Evolutionary conservation across 352 stramenopile genomes (phyloP).

Genomic region (Globisporangium alternatum): DNA sequence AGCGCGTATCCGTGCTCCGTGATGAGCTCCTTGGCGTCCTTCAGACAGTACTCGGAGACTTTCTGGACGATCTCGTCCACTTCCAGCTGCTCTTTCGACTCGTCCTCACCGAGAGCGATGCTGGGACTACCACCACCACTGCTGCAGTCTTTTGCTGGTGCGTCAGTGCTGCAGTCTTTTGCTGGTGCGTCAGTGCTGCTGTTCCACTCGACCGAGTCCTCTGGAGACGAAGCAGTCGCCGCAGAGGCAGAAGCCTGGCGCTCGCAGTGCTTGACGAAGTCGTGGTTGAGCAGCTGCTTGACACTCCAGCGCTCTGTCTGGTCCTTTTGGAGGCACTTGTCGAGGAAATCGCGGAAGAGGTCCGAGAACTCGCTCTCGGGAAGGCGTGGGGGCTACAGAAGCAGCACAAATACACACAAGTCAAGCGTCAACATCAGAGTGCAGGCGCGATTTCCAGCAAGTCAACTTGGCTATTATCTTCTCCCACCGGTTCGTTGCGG

Average conservation of each 20-base stretch:
- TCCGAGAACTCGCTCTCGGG: slow-evolving; percentile 70
- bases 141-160: slow-evolving; percentile 17
- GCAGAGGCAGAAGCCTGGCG: slow-evolving; percentile 6
- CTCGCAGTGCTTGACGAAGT: slow-evolving; percentile 58
- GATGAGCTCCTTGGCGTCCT: slow-evolving; percentile 72
- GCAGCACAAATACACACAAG: background rate
- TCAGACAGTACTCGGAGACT: slow-evolving; percentile 74
- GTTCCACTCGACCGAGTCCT: slow-evolving; percentile 26
- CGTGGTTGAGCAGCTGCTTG: slow-evolving; percentile 72
- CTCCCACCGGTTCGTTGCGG: slow-evolving; percentile 68
- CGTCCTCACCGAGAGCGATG: slow-evolving; percentile 29
- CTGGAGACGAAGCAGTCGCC: slow-evolving; percentile 16
- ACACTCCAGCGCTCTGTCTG: slow-evolving; percentile 77
- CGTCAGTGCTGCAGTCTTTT: slow-evolving; percentile 20
- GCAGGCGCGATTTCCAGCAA: background rate
- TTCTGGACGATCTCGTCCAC: slow-evolving; percentile 79
- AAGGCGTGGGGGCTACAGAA: slow-evolving; percentile 49
- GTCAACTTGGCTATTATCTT: background rate
- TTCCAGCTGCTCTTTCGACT: slow-evolving; percentile 66
- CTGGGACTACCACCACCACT: background rate
- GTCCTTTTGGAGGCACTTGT: slow-evolving; percentile 80
- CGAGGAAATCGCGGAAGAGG: slow-evolving; percentile 74
- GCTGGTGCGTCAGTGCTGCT: slow-evolving; percentile 18
- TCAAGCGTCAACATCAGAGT: background rate
- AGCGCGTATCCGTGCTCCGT: slow-evolving; percentile 63